phyloP scores from a whole-genome alignment of 2,329 filamentous ascomycete genomes.

The Xylariales sp. region DNA sequence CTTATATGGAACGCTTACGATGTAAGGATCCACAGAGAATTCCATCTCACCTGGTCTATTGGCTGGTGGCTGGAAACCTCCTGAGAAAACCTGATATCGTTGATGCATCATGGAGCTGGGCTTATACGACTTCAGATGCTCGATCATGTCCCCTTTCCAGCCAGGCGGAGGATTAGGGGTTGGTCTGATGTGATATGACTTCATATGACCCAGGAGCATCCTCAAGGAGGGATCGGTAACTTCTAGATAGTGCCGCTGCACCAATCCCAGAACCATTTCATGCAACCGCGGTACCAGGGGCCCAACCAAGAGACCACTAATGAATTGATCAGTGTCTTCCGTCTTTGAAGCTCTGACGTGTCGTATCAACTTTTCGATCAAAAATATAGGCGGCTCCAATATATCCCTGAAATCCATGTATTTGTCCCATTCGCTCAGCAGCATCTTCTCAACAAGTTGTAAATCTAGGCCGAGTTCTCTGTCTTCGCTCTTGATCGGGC shows the following conservation, averaged over 20 bases:
- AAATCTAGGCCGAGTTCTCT: constrained; percentile 22
- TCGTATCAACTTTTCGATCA: no score
- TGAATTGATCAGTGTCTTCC: no score
- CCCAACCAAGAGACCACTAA: no score
- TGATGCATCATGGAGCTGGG: constrained; percentile 11
- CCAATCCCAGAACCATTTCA: constrained; percentile 9
- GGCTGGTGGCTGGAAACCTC: constrained; percentile 1
- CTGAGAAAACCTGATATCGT: constrained; percentile 17
- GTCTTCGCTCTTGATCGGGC: constrained; percentile 16
- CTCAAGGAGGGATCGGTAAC: constrained; percentile 11
- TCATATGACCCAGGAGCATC: constrained; percentile 1
- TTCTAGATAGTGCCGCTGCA: constrained; percentile 16
- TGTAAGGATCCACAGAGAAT: background rate
- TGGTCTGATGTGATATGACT: no score
- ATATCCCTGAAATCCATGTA: no score
- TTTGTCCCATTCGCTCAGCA: constrained; percentile 17
- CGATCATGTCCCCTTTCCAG: no score
- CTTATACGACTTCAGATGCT: background rate
- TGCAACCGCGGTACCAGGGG: constrained; percentile 4
- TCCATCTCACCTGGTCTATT: background rate
- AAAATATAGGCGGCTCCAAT: no score
- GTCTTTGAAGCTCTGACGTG: no score
- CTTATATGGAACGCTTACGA: no score
- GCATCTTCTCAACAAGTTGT: constrained; percentile 20
- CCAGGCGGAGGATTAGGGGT: no score